Percentiles rank a stretch among this genome's conserved stretches.
phyloP scores from a whole-genome alignment of 2,329 filamentous ascomycete species.

The Microsporum canis region DNA sequence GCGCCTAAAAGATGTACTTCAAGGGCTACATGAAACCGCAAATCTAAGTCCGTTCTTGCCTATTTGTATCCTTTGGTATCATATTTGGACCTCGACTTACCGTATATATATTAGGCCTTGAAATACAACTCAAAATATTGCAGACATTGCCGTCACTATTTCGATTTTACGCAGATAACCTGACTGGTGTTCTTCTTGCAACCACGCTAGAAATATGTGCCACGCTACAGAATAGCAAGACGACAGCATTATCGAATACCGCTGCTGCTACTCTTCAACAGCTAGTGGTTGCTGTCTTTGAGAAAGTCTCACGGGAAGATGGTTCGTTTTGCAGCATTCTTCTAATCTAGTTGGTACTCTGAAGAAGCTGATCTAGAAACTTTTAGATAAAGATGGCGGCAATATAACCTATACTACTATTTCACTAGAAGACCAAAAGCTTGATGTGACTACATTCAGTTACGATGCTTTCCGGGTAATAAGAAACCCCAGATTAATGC shows the following conservation, averaged over 20 bases:
- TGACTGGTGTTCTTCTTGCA: conserved; percentile 70
- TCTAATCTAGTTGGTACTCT: not conserved
- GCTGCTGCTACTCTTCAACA: conserved; percentile 95
- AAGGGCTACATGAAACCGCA: conserved; percentile 75
- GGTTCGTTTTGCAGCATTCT: conserved; percentile 39
- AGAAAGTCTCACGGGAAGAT: conserved; percentile 77
- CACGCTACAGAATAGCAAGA: conserved; percentile 80
- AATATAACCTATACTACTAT: conserved; percentile 46
- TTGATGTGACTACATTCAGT: conserved; percentile 62
- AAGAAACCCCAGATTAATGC: conserved; percentile 10
- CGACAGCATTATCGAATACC: conserved; percentile 86
- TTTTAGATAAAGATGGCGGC: not conserved
- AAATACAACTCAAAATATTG: conserved; percentile 91
- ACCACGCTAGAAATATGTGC: conserved; percentile 84
- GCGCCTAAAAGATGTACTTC: conserved; percentile 73
- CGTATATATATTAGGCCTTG: conserved; percentile 44
- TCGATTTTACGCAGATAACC: conserved; percentile 75
- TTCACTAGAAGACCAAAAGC: conserved; percentile 50
- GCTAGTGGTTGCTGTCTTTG: conserved; percentile 82
- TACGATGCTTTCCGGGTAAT: conserved; percentile 69
- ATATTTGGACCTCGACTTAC: conserved; percentile 5
- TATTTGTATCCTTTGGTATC: not conserved
- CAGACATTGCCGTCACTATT: conserved; percentile 81
- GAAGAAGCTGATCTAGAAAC: not conserved
- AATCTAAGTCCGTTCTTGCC: conserved; percentile 46